These are phyloP conservation scores for Datura wrightii DNA, from an alignment of 257 asterid species.

Conservation along the genomic window DNA sequence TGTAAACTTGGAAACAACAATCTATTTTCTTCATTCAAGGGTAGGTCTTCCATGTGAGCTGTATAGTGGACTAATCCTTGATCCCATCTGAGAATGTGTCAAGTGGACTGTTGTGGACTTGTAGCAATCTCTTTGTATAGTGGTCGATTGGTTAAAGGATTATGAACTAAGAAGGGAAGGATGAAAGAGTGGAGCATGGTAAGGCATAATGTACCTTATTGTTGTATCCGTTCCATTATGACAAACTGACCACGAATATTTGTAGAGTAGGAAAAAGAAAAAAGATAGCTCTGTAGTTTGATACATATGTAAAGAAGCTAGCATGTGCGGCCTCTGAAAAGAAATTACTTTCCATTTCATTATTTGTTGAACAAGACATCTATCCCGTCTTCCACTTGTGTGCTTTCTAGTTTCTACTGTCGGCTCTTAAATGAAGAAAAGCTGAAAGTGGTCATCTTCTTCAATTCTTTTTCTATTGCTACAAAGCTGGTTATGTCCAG, in stretches of 20 bases:
- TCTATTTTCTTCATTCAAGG: not conserved
- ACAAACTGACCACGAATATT: not conserved
- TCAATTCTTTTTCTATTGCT: not conserved
- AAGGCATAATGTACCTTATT: not conserved
- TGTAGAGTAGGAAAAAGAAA: slow-evolving; percentile 12
- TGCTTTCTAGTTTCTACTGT: not conserved
- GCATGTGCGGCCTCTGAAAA: not conserved
- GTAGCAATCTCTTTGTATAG: slow-evolving; percentile 3
- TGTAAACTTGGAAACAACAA: not conserved
- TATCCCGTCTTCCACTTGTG: no score
- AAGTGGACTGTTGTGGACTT: slow-evolving; percentile 8
- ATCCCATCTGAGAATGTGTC: not conserved
- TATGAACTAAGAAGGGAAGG: not conserved
- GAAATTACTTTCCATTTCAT: not conserved
- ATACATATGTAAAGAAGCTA: not conserved
- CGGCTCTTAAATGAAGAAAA: no score
- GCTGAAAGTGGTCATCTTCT: not conserved
- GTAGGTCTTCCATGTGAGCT: not conserved
- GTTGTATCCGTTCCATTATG: not conserved
- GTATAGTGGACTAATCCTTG: not conserved
- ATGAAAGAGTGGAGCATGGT: not conserved
- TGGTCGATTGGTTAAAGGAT: slow-evolving; percentile 7
- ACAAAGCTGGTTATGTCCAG: not conserved
- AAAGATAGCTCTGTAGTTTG: not conserved
- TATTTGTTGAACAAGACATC: not conserved